phyloP scores from a whole-genome alignment of 306 rosid genomes.

The Arachis hypogaea region DNA sequence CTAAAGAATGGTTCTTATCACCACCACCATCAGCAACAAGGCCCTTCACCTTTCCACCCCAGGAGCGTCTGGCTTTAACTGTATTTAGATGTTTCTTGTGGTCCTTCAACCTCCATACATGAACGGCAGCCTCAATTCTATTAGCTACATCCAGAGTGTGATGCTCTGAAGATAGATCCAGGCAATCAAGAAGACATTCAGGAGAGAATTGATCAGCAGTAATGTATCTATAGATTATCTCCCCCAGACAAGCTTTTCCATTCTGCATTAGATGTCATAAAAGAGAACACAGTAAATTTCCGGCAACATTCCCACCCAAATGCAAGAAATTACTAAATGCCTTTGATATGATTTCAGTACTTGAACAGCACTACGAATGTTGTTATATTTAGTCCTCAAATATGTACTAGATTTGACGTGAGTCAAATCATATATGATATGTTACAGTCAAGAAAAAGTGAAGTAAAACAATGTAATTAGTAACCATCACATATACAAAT shows the following conservation, averaged over 20 bases:
- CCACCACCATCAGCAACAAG: constrained; percentile 64
- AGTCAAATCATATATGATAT: not conserved
- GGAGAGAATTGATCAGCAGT: constrained; percentile 73
- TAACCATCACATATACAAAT: not conserved
- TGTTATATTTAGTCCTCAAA: not conserved
- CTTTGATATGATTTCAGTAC: not conserved
- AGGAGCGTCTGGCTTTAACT: constrained; percentile 63
- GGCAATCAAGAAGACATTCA: constrained; percentile 76
- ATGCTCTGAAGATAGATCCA: constrained; percentile 94
- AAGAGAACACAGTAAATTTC: constrained; percentile 11
- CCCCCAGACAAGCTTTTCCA: constrained; percentile 90
- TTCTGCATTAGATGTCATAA: constrained; percentile 52
- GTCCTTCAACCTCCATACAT: constrained; percentile 85
- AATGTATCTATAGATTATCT: constrained; percentile 78
- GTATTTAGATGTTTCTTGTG: constrained; percentile 53
- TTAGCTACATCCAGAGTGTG: constrained; percentile 80
- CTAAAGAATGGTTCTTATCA: constrained; percentile 58
- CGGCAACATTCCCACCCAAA: not conserved
- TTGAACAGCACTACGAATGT: too few relatives aligned
- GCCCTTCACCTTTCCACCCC: constrained; percentile 97
- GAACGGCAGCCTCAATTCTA: constrained; percentile 83
- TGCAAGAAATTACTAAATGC: too few relatives aligned
- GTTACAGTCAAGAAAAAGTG: constrained; percentile 17
- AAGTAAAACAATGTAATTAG: not conserved
- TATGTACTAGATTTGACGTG: constrained; percentile 3